phyloP scores from a whole-genome alignment of 768 basidiomycete genomes.

The Jaapia argillacea region DNA sequence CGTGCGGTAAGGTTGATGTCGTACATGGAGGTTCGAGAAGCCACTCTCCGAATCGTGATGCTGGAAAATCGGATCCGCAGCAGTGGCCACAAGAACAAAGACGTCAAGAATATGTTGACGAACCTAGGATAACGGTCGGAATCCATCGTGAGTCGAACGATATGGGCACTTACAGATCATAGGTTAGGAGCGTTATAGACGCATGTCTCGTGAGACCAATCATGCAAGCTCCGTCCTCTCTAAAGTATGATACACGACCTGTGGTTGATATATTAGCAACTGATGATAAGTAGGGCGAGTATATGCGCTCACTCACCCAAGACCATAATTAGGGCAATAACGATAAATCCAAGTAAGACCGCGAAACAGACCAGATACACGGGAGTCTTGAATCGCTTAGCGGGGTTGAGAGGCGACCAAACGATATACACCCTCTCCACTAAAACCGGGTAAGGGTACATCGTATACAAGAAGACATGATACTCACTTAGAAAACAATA shows the following conservation, averaged over 20 bases:
- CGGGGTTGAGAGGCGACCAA: slow-evolving; percentile 25
- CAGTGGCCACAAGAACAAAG: slow-evolving; percentile 38
- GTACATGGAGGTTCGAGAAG: slow-evolving; percentile 32
- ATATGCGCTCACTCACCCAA: slow-evolving; percentile 29
- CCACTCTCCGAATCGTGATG: slow-evolving; percentile 24
- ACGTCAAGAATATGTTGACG: slow-evolving; percentile 28
- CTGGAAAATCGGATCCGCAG: slow-evolving; percentile 23
- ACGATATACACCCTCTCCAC: slow-evolving; percentile 38
- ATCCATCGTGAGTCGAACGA: not conserved
- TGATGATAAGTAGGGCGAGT: too few species aligned
- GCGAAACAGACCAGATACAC: slow-evolving; percentile 30
- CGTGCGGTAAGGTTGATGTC: too few species aligned
- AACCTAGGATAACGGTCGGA: slow-evolving; percentile 8
- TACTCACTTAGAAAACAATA: slow-evolving; percentile 32
- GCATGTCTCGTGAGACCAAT: slow-evolving; percentile 36
- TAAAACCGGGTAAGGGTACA: slow-evolving; percentile 8
- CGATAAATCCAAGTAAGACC: slow-evolving; percentile 26
- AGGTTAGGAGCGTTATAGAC: slow-evolving; percentile 33
- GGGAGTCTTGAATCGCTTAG: slow-evolving; percentile 26
- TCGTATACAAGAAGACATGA: slow-evolving; percentile 4
- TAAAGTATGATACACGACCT: too few species aligned
- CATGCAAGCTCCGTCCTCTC: slow-evolving; percentile 29
- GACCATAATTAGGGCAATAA: slow-evolving; percentile 28
- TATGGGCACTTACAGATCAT: slow-evolving; percentile 34
- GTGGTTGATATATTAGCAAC: too few species aligned